phyloP scores from a whole-genome alignment of 164 flowering plant genomes.

The Sextonia rubra region DNA sequence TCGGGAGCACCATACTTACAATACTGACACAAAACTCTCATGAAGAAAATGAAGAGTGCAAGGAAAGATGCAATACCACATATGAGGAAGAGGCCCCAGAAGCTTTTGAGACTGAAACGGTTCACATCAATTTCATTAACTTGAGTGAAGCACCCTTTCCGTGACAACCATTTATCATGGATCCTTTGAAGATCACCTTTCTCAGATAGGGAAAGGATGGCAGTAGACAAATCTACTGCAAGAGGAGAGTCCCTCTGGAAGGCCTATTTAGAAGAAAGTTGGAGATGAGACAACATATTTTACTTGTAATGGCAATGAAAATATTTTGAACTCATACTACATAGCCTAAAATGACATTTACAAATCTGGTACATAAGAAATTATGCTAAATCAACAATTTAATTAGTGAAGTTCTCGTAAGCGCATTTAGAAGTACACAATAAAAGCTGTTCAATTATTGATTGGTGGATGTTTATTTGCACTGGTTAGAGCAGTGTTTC shows the following conservation, averaged over 20 bases:
- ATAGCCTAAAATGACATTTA: too few relatives aligned
- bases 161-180: slow-evolving; percentile 69
- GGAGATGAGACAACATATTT: background rate
- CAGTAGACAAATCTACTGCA: slow-evolving; percentile 84
- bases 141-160: slow-evolving; percentile 35
- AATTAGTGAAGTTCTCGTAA: too few relatives aligned
- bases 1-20: slow-evolving; percentile 33
- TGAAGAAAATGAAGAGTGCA: slow-evolving; percentile 53
- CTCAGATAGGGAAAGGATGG: slow-evolving; percentile 85
- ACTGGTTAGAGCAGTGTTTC: too few relatives aligned
- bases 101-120: slow-evolving; percentile 64
- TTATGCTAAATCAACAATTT: too few relatives aligned
- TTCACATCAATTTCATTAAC: slow-evolving; percentile 30
- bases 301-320: background rate
- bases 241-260: slow-evolving; percentile 91
- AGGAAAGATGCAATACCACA: slow-evolving; percentile 64
- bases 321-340: background rate
- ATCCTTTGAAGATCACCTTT: slow-evolving; percentile 81
- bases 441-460: too few relatives aligned
- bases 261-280: slow-evolving; percentile 40
- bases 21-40: slow-evolving; percentile 48
- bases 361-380: too few relatives aligned
- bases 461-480: too few relatives aligned
- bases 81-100: slow-evolving; percentile 92
- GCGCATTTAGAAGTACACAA: too few relatives aligned